Evolutionary conservation across 2,329 filamentous ascomycete genomes (phyloP), one percentile per base, ranked within the genome.

Genomic region (Mycosphaerelloides madeirae): DNA sequence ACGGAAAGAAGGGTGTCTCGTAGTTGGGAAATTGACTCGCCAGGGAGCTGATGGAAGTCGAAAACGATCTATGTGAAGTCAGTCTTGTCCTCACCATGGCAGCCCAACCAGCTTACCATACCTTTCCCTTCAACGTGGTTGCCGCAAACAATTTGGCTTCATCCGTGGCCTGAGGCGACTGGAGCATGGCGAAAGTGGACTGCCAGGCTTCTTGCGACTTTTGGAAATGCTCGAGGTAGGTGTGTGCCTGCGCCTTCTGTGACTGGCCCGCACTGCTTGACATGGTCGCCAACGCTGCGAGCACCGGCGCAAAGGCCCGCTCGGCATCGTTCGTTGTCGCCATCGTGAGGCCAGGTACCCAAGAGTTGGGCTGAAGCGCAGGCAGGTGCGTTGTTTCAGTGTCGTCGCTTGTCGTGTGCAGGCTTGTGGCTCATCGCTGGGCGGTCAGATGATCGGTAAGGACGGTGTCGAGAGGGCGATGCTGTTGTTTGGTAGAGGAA

Each of bases 91-190:
- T 16, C 37, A 22, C 22, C n/a, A 11, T 11, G 25, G 16, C 20
- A 34, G 20, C 19, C 31, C 32, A 22, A 29, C 44, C 38, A 38
- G 43, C 52, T 56, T 56, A 52, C 42, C 52, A 38, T 75, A 97
- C 93, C 84, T 98, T 98, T 76, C 93, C 93, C 73, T 95, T 95
- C 62, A 98, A 74, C 41, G 93, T 98, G 36, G 91, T 97, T 47
- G 93, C 93, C 36, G 93, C 93, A 68, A 98, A 98, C 49, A 98
- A 75, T 66, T 93, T 93, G 19, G 87, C 87, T 66, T 95, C 89
- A 39, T 85, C 77, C 52, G 90, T 84, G 43, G 85, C 80, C 52
- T 84, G 77, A 38, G 73, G 62, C 13, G 87, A 86, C 66, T 95
- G 87, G 51, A 98, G 74, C 52, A 98, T 87, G 41, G 83, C 80